Percentiles rank a stretch among this genome's conserved stretches.
Conservation (phyloP, 202 grass and related monocot genomes). For the Saccharum hybrid region DNA sequence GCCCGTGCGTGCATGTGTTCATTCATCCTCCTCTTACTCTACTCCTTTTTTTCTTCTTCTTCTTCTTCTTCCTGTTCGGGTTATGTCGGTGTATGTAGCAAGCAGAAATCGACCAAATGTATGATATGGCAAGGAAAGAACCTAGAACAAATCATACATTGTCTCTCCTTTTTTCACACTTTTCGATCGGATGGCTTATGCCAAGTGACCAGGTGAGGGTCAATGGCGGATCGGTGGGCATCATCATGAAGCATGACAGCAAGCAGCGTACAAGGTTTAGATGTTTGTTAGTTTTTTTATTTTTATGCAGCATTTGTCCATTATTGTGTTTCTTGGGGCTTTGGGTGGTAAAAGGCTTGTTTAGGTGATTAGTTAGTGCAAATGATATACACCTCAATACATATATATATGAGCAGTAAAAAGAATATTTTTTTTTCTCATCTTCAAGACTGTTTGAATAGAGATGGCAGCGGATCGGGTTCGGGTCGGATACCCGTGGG, state of each 20-base stretch:
- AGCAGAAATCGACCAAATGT: conserved; percentile 42
- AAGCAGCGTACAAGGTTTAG: conserved; percentile 2
- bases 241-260: background rate
- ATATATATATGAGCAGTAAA: too few species aligned
- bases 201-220: background rate
- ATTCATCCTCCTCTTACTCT: background rate
- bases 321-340: background rate
- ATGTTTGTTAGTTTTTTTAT: background rate
- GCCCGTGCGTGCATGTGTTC: background rate
- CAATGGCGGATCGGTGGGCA: background rate
- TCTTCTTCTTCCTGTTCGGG: background rate
- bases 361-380: background rate
- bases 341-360: background rate
- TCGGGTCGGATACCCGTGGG: too few species aligned
- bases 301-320: too few species aligned
- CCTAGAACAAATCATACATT: conserved; percentile 9
- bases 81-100: conserved; percentile 34
- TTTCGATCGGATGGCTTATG: background rate
- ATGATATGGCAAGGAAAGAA: conserved; percentile 20
- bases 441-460: too few species aligned
- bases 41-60: background rate
- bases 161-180: background rate
- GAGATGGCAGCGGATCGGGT: too few species aligned
- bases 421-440: too few species aligned
- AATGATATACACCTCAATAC: background rate